A percentile compares a stretch with the other conserved stretches of the same genome.
Conservation (phyloP, 2,329 filamentous ascomycete species). For the Didymella keratinophila region DNA sequence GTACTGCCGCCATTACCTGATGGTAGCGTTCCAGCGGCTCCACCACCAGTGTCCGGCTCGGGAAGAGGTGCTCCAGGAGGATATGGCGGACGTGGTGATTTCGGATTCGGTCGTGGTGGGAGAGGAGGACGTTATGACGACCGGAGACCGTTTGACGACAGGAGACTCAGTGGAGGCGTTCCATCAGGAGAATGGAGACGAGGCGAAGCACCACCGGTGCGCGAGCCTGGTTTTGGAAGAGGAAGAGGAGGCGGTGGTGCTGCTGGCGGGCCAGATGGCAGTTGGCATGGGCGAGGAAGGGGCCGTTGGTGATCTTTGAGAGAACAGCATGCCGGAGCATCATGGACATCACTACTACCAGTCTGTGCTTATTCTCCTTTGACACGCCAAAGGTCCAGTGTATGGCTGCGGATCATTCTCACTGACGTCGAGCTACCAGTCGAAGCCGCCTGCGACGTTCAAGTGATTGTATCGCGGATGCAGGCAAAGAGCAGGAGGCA, state of each 20-base stretch:
- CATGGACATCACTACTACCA: background rate
- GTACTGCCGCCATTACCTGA: slow-evolving; percentile 78
- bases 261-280: slow-evolving; percentile 35
- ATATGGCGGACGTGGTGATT: slow-evolving; percentile 46
- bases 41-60: slow-evolving; percentile 54
- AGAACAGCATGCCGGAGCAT: background rate
- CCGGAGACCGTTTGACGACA: slow-evolving; percentile 29
- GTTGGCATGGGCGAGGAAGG: slow-evolving; percentile 45
- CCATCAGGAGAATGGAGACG: slow-evolving; percentile 71
- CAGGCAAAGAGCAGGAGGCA: background rate
- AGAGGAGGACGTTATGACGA: slow-evolving; percentile 48
- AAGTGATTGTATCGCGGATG: background rate
- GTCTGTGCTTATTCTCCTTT: too few species aligned
- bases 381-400: background rate
- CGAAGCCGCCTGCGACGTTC: background rate
- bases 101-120: slow-evolving; percentile 49
- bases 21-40: slow-evolving; percentile 73
- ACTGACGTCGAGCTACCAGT: background rate
- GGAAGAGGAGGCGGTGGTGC: slow-evolving; percentile 44
- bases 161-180: slow-evolving; percentile 54
- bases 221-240: slow-evolving; percentile 42
- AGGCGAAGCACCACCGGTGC: slow-evolving; percentile 68
- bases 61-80: slow-evolving; percentile 40
- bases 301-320: slow-evolving; percentile 40
- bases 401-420: too few species aligned